Conservation (phyloP, 371 early-diverging fungal species). For the Sporodiniella umbellata region DNA sequence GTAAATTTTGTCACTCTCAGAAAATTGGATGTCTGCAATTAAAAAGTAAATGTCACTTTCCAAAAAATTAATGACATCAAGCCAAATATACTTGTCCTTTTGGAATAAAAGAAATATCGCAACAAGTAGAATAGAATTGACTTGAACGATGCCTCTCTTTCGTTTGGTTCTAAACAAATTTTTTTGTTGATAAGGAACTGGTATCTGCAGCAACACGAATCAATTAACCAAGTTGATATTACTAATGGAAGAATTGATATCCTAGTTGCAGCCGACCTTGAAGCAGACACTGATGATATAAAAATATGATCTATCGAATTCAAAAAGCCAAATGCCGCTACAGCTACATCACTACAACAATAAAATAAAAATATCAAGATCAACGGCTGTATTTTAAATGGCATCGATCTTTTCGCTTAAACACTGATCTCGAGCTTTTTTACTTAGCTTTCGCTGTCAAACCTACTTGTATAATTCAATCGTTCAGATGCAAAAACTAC, state of each 20-base stretch:
- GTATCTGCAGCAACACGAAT: constrained; percentile 10
- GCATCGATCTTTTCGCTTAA: constrained; percentile 6
- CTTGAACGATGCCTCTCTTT: too few relatives aligned
- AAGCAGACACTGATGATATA: constrained; percentile 5
- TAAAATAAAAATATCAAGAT: constrained; percentile 13
- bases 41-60: too few relatives aligned
- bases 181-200: too few relatives aligned
- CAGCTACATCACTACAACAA: constrained; percentile 3
- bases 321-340: constrained; percentile 10
- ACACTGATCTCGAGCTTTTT: background rate
- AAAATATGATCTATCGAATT: constrained; percentile 19
- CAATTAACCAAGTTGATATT: constrained; percentile 11
- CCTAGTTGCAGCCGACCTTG: constrained; percentile 10
- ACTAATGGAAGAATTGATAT: constrained; percentile 16
- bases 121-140: too few relatives aligned
- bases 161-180: too few relatives aligned
- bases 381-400: constrained; percentile 11
- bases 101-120: too few relatives aligned
- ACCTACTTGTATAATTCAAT: constrained; percentile 7
- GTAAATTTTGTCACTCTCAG: too few relatives aligned
- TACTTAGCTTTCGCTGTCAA: constrained; percentile 14
- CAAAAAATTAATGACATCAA: too few relatives aligned
- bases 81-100: too few relatives aligned
- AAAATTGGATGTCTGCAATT: too few relatives aligned
- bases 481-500: constrained; percentile 5